A percentile compares a stretch with the other conserved stretches of the same genome.
Evolutionary conservation across 2,329 filamentous ascomycete genomes (phyloP).

Genomic region (Pseudogymnoascus sp.): DNA sequence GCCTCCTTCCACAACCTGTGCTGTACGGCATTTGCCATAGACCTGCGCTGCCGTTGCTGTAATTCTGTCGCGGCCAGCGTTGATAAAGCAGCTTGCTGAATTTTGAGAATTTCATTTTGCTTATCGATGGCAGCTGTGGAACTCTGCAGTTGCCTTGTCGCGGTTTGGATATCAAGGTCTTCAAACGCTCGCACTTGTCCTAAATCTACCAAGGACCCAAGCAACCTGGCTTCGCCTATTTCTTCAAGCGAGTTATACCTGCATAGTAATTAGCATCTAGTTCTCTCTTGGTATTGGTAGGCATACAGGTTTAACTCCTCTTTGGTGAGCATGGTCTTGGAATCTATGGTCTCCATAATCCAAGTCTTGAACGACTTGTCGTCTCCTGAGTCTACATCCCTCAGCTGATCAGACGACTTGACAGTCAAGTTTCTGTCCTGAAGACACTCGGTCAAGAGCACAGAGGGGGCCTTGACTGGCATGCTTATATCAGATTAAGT

Average conservation of each 20-base stretch:
- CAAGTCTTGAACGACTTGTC: constrained; percentile 33
- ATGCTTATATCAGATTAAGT: constrained; percentile 11
- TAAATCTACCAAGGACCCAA: constrained; percentile 42
- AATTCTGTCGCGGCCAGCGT: constrained; percentile 43
- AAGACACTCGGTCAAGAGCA: constrained; percentile 18
- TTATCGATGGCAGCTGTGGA: constrained; percentile 60
- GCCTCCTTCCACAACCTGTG: constrained; percentile 37
- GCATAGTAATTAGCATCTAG: constrained; percentile 7
- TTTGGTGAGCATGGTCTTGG: constrained; percentile 47
- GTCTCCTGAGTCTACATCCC: background rate
- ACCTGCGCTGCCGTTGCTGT: constrained; percentile 32
- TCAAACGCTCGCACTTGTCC: constrained; percentile 44
- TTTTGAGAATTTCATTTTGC: constrained; percentile 55
- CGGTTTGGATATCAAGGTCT: constrained; percentile 54
- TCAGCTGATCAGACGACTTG: constrained; percentile 18
- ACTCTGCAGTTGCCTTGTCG: constrained; percentile 56
- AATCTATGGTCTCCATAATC: constrained; percentile 43
- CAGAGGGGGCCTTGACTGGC: background rate
- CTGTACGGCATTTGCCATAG: constrained; percentile 32
- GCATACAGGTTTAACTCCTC: constrained; percentile 50
- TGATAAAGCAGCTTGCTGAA: constrained; percentile 56
- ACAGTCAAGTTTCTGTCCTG: constrained; percentile 28
- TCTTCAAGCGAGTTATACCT: constrained; percentile 48
- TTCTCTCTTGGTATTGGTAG: background rate
- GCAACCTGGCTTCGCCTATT: constrained; percentile 41